Evolutionary conservation across 2,329 filamentous ascomycete species (phyloP).

Genomic region (Reticulascus tulasneorum): DNA sequence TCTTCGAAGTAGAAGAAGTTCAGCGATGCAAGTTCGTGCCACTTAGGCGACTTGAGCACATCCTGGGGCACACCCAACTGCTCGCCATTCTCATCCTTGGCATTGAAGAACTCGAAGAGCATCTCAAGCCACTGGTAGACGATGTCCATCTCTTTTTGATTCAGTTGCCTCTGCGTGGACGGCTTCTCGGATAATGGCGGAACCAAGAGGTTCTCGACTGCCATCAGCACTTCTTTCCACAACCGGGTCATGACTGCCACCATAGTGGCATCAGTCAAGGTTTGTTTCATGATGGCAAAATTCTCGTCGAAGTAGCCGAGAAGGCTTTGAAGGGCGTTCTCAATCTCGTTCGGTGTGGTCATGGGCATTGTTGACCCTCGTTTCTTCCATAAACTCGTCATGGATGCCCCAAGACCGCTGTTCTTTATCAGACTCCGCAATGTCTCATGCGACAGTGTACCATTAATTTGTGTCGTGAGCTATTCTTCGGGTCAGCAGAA

Average conservation of each 20-base stretch:
- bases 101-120: conserved; percentile 93
- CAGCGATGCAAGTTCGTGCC: conserved; percentile 91
- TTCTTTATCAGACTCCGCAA: conserved; percentile 70
- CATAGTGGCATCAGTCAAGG: conserved; percentile 93
- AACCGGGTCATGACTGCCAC: conserved; percentile 95
- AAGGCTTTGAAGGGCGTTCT: conserved; percentile 76
- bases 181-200: conserved; percentile 94
- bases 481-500: conserved; percentile 30
- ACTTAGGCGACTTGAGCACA: conserved; percentile 94
- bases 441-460: conserved; percentile 79
- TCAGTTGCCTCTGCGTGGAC: conserved; percentile 77
- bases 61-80: conserved; percentile 85
- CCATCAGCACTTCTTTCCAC: conserved; percentile 95
- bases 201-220: conserved; percentile 84
- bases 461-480: conserved; percentile 90
- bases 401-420: conserved; percentile 64
- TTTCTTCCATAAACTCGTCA: conserved; percentile 67
- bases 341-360: conserved; percentile 68
- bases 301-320: conserved; percentile 98
- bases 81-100: conserved; percentile 77
- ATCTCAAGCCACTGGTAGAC: conserved; percentile 93
- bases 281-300: conserved; percentile 98
- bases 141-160: conserved; percentile 84
- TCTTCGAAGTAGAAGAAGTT: conserved; percentile 99
- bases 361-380: conserved; percentile 46